phyloP scores from a whole-genome alignment of 805 yeast genomes.

The Saccharomycopsis amapae region DNA sequence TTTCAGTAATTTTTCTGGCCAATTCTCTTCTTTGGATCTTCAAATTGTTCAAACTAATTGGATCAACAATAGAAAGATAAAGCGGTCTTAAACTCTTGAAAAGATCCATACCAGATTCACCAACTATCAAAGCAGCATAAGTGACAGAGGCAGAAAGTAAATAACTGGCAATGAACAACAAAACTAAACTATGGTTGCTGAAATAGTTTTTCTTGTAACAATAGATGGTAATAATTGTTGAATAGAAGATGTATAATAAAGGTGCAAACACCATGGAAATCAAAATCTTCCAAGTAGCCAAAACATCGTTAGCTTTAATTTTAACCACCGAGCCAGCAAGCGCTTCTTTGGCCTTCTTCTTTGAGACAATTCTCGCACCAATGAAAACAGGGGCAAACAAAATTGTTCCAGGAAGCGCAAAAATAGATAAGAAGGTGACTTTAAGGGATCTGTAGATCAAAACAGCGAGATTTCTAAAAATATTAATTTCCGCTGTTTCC shows the following conservation, averaged over 20 bases:
- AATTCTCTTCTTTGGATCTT: conserved; percentile 53
- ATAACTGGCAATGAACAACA: conserved; percentile 39
- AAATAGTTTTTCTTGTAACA: conserved; percentile 32
- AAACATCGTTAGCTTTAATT: conserved; percentile 80
- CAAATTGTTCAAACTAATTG: conserved; percentile 42
- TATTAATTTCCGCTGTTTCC: conserved; percentile 42
- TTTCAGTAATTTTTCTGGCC: conserved; percentile 64
- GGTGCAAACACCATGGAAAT: conserved; percentile 85
- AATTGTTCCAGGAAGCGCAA: conserved; percentile 79
- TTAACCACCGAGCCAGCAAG: conserved; percentile 88
- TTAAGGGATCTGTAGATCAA: conserved; percentile 47
- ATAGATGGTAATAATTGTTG: conserved; percentile 42
- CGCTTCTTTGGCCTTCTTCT: conserved; percentile 66
- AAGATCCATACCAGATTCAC: conserved; percentile 86
- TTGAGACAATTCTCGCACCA: conserved; percentile 62
- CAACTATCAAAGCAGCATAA: conserved; percentile 78
- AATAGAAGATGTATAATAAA: conserved; percentile 68
- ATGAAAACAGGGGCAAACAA: conserved; percentile 82
- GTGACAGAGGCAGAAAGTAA: conserved; percentile 65
- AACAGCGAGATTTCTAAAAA: conserved; percentile 40
- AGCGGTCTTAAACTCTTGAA: conserved; percentile 77
- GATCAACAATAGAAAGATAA: conserved; percentile 35
- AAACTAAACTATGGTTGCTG: conserved; percentile 26
- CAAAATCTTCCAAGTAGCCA: conserved; percentile 93
- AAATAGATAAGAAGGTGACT: conserved; percentile 42